Evolutionary conservation across 2,329 filamentous ascomycete genomes (phyloP), one percentile per base, ranked within the genome.

Genomic region (Sporothrix curviconia): DNA sequence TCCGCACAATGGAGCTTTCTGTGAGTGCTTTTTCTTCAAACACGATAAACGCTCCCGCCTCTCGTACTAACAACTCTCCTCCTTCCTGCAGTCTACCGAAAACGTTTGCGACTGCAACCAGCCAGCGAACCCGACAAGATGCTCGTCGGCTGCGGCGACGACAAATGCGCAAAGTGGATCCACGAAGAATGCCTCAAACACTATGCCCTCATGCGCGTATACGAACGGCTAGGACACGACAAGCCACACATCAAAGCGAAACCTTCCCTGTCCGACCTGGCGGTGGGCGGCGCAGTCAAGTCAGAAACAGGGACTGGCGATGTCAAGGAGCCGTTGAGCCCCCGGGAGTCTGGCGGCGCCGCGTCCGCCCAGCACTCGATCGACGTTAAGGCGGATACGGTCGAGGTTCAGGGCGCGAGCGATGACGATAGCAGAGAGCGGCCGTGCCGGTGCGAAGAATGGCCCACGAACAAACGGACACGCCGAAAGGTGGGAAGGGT

Each of bases 71-170:
- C 28, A 4, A 24, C 8, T 42, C 14, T 32, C 22, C 12, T 37
- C 7, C 34, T 12, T 25, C 8, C 52, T 51, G 11, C 58, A 82
- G 80, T 73, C 77, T n/a, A 77, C 82, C 52, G 73, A 80, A 43
- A 69, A 75, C 3, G 75, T 79, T 53, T 86, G 84, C 69, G 78
- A 76, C 64, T 87, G 84, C 69, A 73, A 76, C 59, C 75, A 75
- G 5, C 82, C 83, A 40, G 81, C 82, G 62, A 84, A 86, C 83
- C 83, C 24, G 82, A 86, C 62, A 80, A 79, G 63, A 75, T 76
- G 22, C 69, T 86, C 39, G 75, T 85, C 50, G 79, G 80, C 57
- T 87, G 83, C 68, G 77, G 76, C 9, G 78, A 77, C 59, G 65
- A 74, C 12, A 65, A 69, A 2, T 87, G 84, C 66, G 76, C 76